phyloP scores from a whole-genome alignment of 2,329 filamentous ascomycete genomes.

The Geoglossum cookeanum region DNA sequence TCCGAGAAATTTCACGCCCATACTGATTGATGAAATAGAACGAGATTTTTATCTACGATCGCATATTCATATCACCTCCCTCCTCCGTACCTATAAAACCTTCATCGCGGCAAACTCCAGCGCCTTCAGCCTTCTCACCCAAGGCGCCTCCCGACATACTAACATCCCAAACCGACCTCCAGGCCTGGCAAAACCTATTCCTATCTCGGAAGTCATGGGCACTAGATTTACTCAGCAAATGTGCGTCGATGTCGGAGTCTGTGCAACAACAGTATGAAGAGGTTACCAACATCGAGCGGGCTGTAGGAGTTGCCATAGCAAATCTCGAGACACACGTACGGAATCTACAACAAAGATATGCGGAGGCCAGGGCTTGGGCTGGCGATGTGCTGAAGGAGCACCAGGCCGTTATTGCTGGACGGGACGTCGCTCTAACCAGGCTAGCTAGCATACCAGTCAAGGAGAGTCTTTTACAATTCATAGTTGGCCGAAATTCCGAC shows the following conservation, averaged over 20 bases:
- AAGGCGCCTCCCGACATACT: constrained; percentile 58
- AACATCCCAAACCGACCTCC: constrained; percentile 56
- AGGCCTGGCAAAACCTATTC: constrained; percentile 80
- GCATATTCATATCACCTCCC: constrained; percentile 40
- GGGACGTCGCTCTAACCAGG: constrained; percentile 49
- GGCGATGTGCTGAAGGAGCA: constrained; percentile 49
- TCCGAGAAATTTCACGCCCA: neutral
- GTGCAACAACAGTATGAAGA: constrained; percentile 50
- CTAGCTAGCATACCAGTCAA: constrained; percentile 46
- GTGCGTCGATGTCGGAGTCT: constrained; percentile 41
- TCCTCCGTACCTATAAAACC: constrained; percentile 23
- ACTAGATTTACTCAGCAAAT: constrained; percentile 47
- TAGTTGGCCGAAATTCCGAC: constrained; percentile 11
- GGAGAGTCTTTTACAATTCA: constrained; percentile 14
- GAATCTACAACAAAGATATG: constrained; percentile 50
- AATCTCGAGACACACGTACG: constrained; percentile 65
- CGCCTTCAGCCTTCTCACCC: constrained; percentile 41
- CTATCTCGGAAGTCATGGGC: constrained; percentile 68
- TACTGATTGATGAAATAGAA: constrained; percentile 30
- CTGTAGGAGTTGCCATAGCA: constrained; percentile 65
- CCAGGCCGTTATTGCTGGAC: constrained; percentile 39
- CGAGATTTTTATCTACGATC: constrained; percentile 86
- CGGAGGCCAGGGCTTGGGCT: constrained; percentile 52
- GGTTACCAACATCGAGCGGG: constrained; percentile 58
- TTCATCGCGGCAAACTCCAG: constrained; percentile 30